Evolutionary conservation across 768 basidiomycete genomes (phyloP), one percentile per base, ranked within the genome.

Genomic region (Leucocoprinus birnbaumii): DNA sequence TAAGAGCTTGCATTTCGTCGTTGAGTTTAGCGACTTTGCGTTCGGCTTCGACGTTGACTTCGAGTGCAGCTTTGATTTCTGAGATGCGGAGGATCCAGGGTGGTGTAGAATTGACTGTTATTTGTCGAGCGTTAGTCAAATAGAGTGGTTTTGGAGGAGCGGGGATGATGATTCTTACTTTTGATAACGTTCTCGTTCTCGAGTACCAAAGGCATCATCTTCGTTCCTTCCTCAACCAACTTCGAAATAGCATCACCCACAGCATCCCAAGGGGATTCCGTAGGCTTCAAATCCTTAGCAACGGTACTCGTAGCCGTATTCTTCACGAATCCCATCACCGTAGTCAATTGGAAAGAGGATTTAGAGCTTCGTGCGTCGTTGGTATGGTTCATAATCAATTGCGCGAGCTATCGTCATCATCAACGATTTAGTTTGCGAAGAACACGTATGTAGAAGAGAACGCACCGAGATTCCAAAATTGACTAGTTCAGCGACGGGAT

Each of bases 1-100:
- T 80, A 38, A 98, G 83, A 7, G 87, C 87, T 63, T 93, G 89
- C 61, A 97, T 82, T 69, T 98, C 93, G 59, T 97, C 95, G 58
- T 86, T 89, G 21, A 97, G 79, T 58, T 91, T 87, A 2, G 82
- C 74, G 6, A 94, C 86, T 69, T 91, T 91, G 45, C 89, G 83
- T 65, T 98, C 96, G 0, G 95, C 94, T 64, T 97, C 96, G 21
- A 93, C 78, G 62, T 97, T 98, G 71, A 91, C 79, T 0, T 92
- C 89, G 1, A 88, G 81, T 46, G 78, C 85, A 0, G 89, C 81
- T 66, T 91, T 91, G 71, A 99, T 85, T 62, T 93, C 86, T 11
- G 83, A 81, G 8, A 96, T 80, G 19, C 96, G 82, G 0, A 80
- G 72, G 2, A 92, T 74, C 96, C 96, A 98, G 2, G 97, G 96